These are phyloP conservation scores for Verticillium zaregamsianum DNA, from an alignment of 2,329 filamentous ascomycete genomes.

Conservation along the genomic window DNA sequence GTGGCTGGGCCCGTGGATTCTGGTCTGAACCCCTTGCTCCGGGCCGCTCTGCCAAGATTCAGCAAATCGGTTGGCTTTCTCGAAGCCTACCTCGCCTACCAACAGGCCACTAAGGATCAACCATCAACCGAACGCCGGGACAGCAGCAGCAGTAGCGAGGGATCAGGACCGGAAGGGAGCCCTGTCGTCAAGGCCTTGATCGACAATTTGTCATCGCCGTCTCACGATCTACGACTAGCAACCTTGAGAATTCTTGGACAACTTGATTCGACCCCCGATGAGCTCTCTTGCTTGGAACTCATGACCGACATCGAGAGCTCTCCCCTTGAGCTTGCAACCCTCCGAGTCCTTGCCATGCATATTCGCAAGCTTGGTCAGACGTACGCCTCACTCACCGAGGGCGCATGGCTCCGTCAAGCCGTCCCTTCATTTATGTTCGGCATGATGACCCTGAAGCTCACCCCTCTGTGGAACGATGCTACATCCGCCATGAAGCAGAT, in stretches of 20 bases:
- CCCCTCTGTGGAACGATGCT: constrained; percentile 84
- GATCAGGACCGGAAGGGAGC: constrained; percentile 45
- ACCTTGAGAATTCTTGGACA: constrained; percentile 69
- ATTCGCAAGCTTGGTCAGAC: constrained; percentile 68
- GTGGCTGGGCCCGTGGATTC: constrained; percentile 54
- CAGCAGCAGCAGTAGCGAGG: constrained; percentile 39
- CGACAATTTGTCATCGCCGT: constrained; percentile 69
- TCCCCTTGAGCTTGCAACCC: constrained; percentile 70
- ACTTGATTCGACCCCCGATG: constrained; percentile 47
- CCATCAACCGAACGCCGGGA: constrained; percentile 11
- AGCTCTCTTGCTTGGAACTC: constrained; percentile 48
- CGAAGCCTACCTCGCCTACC: constrained; percentile 56
- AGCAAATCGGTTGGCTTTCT: constrained; percentile 63
- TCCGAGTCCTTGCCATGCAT: constrained; percentile 76
- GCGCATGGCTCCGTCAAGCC: constrained; percentile 64
- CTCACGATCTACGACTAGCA: constrained; percentile 67
- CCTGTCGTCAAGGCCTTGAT: constrained; percentile 62
- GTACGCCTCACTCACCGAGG: constrained; percentile 56
- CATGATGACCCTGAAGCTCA: constrained; percentile 77
- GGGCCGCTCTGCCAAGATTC: constrained; percentile 62
- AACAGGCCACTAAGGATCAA: constrained; percentile 27
- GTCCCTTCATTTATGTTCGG: constrained; percentile 85
- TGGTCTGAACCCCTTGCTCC: constrained; percentile 61
- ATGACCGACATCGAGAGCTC: constrained; percentile 80
- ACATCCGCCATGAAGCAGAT: constrained; percentile 72